Evolutionary conservation across 345 rosid genomes (phyloP).

Genomic region (Gossypium stocksii): DNA sequence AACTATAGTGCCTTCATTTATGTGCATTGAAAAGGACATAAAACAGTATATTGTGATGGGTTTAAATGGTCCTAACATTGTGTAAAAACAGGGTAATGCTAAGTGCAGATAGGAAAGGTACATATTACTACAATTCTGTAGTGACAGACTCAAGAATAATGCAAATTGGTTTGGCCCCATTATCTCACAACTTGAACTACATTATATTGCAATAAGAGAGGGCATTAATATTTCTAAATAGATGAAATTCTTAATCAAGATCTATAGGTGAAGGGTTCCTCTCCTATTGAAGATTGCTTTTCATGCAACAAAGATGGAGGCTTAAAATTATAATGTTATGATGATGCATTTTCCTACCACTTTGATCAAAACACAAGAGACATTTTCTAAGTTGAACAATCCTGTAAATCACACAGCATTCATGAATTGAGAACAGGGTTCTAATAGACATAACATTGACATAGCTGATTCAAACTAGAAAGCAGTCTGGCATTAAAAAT

Average conservation of each 20-base stretch:
- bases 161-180: not conserved
- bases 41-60: not conserved
- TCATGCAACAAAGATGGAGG: not conserved
- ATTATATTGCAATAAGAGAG: no score
- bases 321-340: not conserved
- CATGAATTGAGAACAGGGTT: not conserved
- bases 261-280: not conserved
- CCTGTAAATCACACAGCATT: not conserved
- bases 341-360: not conserved
- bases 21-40: not conserved
- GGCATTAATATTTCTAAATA: no score
- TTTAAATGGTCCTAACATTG: not conserved
- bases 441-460: not conserved
- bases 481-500: not conserved
- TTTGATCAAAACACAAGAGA: not conserved
- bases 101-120: not conserved
- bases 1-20: not conserved
- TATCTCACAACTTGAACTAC: no score
- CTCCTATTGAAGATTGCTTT: not conserved
- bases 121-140: not conserved
- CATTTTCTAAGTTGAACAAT: not conserved
- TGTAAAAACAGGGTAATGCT: not conserved
- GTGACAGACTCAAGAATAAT: not conserved
- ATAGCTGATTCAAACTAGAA: conserved; percentile 4
- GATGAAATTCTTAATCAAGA: no score